These are phyloP conservation scores for Austroboletus sp. DNA, from an alignment of 1,284 basidiomycete species.

Conservation along the genomic window DNA sequence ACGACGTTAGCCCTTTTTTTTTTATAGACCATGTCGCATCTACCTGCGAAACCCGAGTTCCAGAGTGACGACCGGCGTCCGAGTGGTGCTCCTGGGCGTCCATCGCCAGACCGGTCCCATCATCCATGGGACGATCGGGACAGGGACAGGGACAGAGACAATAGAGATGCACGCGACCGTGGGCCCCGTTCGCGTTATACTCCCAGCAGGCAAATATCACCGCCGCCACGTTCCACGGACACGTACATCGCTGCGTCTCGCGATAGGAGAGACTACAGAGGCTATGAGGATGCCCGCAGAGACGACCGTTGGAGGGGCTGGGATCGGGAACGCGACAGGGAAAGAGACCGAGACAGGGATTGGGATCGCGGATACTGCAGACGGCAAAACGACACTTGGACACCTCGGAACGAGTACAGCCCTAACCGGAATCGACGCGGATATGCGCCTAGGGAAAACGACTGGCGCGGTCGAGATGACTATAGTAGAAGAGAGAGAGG, in stretches of 20 bases:
- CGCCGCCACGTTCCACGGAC: slow-evolving; percentile 16
- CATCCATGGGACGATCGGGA: slow-evolving; percentile 25
- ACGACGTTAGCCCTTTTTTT: not conserved
- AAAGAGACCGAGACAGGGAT: slow-evolving; percentile 12
- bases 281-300: slow-evolving; percentile 18
- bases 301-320: slow-evolving; percentile 26
- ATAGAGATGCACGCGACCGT: slow-evolving; percentile 24
- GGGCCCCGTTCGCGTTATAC: slow-evolving; percentile 17
- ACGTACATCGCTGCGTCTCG: slow-evolving; percentile 16
- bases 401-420: slow-evolving; percentile 16
- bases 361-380: slow-evolving; percentile 20
- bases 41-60: slow-evolving; percentile 33
- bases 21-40: slow-evolving; percentile 24
- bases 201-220: slow-evolving; percentile 17
- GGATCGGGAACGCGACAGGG: slow-evolving; percentile 15
- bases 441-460: slow-evolving; percentile 15
- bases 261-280: slow-evolving; percentile 22
- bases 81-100: slow-evolving; percentile 14
- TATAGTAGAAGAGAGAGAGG: slow-evolving; percentile 21
- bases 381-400: slow-evolving; percentile 17
- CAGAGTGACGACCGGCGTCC: slow-evolving; percentile 26
- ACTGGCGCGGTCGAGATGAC: slow-evolving; percentile 24
- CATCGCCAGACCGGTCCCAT: slow-evolving; percentile 26
- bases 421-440: slow-evolving; percentile 17
- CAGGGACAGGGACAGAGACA: slow-evolving; percentile 15